These are phyloP conservation scores for Globisporangium canariense DNA, from an alignment of 352 stramenopile species.

Conservation along the genomic window DNA sequence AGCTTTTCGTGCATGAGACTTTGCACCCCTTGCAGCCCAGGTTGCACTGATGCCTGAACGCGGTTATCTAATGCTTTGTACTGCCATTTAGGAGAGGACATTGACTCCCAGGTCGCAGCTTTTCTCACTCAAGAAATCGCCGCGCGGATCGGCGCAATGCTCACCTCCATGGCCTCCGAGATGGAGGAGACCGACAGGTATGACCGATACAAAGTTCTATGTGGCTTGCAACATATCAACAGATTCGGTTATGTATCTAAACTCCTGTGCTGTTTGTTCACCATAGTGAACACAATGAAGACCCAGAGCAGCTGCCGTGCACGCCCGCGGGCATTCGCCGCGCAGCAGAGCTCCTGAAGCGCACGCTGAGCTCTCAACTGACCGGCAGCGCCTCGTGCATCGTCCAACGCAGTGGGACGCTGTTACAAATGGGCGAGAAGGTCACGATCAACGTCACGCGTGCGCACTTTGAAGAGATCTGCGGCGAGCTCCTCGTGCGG, in stretches of 20 bases:
- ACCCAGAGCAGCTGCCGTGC: constrained; percentile 35
- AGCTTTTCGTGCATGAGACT: no score
- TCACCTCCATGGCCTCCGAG: constrained; percentile 27
- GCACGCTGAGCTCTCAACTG: constrained; percentile 31
- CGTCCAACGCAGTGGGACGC: constrained; percentile 11
- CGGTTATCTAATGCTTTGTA: not conserved
- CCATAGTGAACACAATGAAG: constrained; percentile 15
- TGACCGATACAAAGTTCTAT: not conserved
- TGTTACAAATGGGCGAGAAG: not conserved
- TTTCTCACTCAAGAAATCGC: constrained; percentile 87
- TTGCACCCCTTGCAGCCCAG: not conserved
- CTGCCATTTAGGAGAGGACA: constrained; percentile 83
- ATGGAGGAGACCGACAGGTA: constrained; percentile 20
- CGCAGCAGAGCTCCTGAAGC: constrained; percentile 54
- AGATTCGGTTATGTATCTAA: no score
- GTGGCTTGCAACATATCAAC: no score
- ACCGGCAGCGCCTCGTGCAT: constrained; percentile 34
- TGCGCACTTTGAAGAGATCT: constrained; percentile 44
- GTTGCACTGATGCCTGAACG: not conserved
- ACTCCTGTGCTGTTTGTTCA: not conserved
- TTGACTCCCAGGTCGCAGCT: constrained; percentile 89
- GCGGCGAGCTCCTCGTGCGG: constrained; percentile 40
- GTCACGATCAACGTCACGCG: constrained; percentile 35
- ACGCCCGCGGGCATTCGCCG: constrained; percentile 50
- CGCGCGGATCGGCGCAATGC: constrained; percentile 24